Evolutionary conservation across 2,329 filamentous ascomycete species (phyloP), one percentile per base, ranked within the genome.

Genomic region (Trichoderma lentiforme): DNA sequence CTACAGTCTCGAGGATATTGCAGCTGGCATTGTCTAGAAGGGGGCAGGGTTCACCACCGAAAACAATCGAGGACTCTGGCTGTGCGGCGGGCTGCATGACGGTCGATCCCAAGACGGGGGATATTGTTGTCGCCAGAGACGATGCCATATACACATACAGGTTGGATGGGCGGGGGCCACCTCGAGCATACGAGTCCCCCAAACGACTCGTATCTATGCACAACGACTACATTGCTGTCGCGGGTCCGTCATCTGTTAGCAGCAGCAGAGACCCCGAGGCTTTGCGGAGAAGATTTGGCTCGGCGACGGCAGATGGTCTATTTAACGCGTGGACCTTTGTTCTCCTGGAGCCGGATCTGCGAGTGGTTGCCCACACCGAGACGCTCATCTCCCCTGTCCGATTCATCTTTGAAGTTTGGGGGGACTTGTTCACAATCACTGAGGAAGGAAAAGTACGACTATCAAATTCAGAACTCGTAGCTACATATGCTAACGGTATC

Each of bases 31-130:
- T 98, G 74, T 93, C 94, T 11, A 94, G 94, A 28, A 92, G 92
- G 80, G 95, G 95, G 1, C 95, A 98, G 81, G 94, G 95, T 18
- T 92, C 97, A 76, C 92, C 95, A 5, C 92, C 95, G 4, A 92
- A 95, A 75, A 93, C 93, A 0, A 86, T 98, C 21, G 96, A 98
- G 79, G 95, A 98, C 78, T 87, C 89, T 21, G 96, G 96, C 2
- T 98, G 95, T 78, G 95, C 89, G 12, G 90, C 97, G n/a, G 95
- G 94, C 1, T 99, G 97, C 81, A 97, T 99, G 93, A 93, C 94
- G 0, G 86, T 95, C 14, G 94, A 98, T 80, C 89, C 88, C 73
- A 87, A 88, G 73, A 92, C 90, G 0, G 93, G 92, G 6, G 93
- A 98, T 75, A 91, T 99, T 24, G 89, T 99, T 3, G 92, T 99